Percentiles rank a stretch among this genome's conserved stretches.
These are phyloP conservation scores for Stachybotrys elegans DNA, from an alignment of 2,329 filamentous ascomycete genomes.

Conservation along the genomic window DNA sequence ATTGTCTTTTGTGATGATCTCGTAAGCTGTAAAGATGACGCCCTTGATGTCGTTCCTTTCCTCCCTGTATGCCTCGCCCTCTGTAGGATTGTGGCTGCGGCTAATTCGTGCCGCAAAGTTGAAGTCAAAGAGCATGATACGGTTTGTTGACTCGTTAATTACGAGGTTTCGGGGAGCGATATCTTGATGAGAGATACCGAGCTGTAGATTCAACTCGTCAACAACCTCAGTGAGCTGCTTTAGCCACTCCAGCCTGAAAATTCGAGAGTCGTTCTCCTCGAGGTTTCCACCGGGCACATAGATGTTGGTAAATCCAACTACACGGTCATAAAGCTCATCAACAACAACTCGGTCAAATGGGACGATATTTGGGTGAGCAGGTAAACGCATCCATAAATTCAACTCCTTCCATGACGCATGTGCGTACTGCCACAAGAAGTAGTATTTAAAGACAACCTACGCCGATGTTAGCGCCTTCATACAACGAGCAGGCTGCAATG, in stretches of 20 bases:
- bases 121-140: slow-evolving; percentile 31
- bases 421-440: slow-evolving; percentile 14
- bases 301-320: slow-evolving; percentile 30
- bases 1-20: slow-evolving; percentile 26
- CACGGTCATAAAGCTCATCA: slow-evolving; percentile 20
- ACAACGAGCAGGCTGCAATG: background rate
- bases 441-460: slow-evolving; percentile 25
- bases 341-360: slow-evolving; percentile 26
- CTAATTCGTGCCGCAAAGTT: slow-evolving; percentile 18
- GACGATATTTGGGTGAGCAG: slow-evolving; percentile 27
- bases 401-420: slow-evolving; percentile 23
- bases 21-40: slow-evolving; percentile 29
- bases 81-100: background rate
- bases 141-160: slow-evolving; percentile 24
- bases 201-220: slow-evolving; percentile 30
- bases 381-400: slow-evolving; percentile 24
- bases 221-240: slow-evolving; percentile 28
- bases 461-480: slow-evolving; percentile 1
- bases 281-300: slow-evolving; percentile 27
- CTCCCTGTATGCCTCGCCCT: slow-evolving; percentile 6
- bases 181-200: slow-evolving; percentile 33
- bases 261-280: slow-evolving; percentile 18
- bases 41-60: slow-evolving; percentile 24
- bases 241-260: slow-evolving; percentile 30
- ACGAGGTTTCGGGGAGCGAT: slow-evolving; percentile 31